A percentile compares a stretch with the other conserved stretches of the same genome.
Evolutionary conservation across 768 basidiomycete genomes (phyloP).

Genomic region (Amanita thiersii): DNA sequence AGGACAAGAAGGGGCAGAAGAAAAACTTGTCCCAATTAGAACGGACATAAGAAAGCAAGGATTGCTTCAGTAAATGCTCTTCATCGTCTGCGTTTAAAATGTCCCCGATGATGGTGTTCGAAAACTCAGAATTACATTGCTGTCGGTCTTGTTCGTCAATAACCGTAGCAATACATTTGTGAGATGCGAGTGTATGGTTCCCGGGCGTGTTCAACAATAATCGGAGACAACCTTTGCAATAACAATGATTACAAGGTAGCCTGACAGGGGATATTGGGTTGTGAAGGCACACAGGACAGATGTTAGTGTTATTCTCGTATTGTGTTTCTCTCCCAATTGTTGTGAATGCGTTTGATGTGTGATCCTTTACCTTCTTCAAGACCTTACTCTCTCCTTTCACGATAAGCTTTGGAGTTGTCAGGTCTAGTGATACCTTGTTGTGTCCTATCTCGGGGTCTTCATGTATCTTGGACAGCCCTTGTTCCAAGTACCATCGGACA

Average conservation of each 20-base stretch:
- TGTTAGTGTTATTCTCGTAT: constrained; percentile 1
- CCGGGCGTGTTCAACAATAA: constrained; percentile 28
- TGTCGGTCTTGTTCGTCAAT: constrained; percentile 7
- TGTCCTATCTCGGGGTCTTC: constrained; percentile 25
- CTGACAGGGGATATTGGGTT: constrained; percentile 22
- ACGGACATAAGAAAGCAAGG: constrained; percentile 37
- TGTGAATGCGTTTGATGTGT: constrained; percentile 16
- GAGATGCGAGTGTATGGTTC: constrained; percentile 19
- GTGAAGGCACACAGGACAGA: constrained; percentile 35
- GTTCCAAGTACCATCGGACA: constrained; percentile 28
- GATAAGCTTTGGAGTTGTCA: constrained; percentile 28
- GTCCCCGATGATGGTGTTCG: constrained; percentile 29
- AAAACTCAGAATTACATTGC: constrained; percentile 26
- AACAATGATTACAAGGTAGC: constrained; percentile 41
- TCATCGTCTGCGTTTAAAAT: constrained; percentile 30
- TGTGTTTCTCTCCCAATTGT: constrained; percentile 6
- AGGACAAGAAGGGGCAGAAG: constrained; percentile 48
- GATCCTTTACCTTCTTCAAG: constrained; percentile 18
- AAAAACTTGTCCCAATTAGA: constrained; percentile 30
- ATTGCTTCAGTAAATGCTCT: constrained; percentile 28
- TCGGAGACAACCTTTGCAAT: constrained; percentile 43
- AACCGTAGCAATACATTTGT: constrained; percentile 29
- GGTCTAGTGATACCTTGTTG: constrained; percentile 37
- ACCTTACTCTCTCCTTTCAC: constrained; percentile 30
- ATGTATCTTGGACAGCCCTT: constrained; percentile 28